Base-by-base conservation (phyloP, 2,329 filamentous ascomycete species). In the Aphanoascus verrucosus region DNA sequence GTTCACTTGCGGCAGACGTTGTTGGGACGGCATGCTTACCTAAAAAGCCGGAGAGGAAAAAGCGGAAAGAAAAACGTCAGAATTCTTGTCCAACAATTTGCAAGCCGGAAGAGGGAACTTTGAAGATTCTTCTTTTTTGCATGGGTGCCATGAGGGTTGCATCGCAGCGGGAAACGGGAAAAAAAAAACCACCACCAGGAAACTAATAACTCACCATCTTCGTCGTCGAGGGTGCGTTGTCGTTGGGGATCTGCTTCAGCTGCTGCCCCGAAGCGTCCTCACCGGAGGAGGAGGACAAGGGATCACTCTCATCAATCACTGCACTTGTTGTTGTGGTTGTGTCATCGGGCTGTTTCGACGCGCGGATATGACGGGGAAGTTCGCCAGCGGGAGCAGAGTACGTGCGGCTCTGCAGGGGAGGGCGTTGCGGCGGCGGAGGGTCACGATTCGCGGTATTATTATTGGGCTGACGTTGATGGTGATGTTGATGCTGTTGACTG, bases 1-100 rank as follows among this genome's bases (percentile, higher is more conserved):
- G 59, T 79, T 81, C 61, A 83, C 73, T 62, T 80, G 74, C 37
- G 76, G 75, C 58, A 77, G 61, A 52, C 58, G 62, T 42, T 62
- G 56, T 51, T 63, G 68, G 48, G 60, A 56, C 15, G 38, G 43
- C 44, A 53, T 49, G 32, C 20, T 52, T 20, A 46, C 42, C 50
- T 52, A 52, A 14, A 52, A 17, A 28, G 17, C 15, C 23, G 23
- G 15, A 32, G 32, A 12, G 9, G 1, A 42, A 35, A 51, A 5
- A 44, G 5, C 15, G 12, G 12, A 44, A 28, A 28, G 23, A 28
- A 15, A 40, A 38, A 38, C 4, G 46, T 49, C 46, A n/a, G n/a
- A n/a, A n/a, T n/a, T n/a, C n/a, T n/a, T n/a, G n/a, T n/a, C n/a
- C n/a, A 49, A 31, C 35, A 19, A 15, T 5, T 12, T 15, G 19